Percentiles rank a stretch among this genome's conserved stretches.
Conservation (phyloP, 2,329 filamentous ascomycete genomes). For the Xylariaceae sp. region DNA sequence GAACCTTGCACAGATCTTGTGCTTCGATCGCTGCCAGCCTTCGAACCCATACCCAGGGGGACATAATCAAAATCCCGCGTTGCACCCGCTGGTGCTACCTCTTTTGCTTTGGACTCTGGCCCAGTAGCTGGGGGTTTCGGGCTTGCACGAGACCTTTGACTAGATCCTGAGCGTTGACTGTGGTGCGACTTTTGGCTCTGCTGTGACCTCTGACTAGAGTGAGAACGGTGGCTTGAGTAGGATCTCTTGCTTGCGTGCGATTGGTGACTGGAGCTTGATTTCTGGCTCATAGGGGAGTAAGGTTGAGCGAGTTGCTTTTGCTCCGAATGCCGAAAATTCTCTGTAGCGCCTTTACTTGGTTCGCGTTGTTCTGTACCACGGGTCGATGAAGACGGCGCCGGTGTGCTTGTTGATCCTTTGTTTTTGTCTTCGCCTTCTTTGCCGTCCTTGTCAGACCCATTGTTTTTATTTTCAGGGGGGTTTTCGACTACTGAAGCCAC, state of each 20-base stretch:
- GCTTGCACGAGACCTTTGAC: not conserved
- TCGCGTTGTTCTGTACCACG: conserved; percentile 2
- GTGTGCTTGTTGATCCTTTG: not conserved
- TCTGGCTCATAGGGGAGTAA: conserved; percentile 1
- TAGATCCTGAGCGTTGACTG: not conserved
- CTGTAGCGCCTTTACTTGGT: too few species aligned
- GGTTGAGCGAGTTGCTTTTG: not conserved
- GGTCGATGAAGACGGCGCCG: not conserved
- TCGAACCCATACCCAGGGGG: not conserved
- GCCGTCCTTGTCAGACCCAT: not conserved
- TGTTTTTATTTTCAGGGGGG: not conserved
- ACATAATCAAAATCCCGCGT: conserved; percentile 1
- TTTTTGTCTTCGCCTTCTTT: not conserved
- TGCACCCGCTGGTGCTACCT: not conserved
- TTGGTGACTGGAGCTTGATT: conserved; percentile 1
- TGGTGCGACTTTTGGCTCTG: not conserved
- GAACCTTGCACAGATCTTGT: conserved; percentile 1
- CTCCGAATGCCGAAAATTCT: too few species aligned
- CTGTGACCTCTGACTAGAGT: conserved; percentile 2
- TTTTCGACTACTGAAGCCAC: conserved; percentile 7
- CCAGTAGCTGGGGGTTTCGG: not conserved
- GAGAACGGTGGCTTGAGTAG: not conserved
- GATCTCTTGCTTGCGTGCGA: conserved; percentile 6
- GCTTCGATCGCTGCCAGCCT: conserved; percentile 5
- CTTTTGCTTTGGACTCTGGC: not conserved